Evolutionary conservation across 2,329 filamentous ascomycete species (phyloP).

Genomic region (Fonsecaea pedrosoi): DNA sequence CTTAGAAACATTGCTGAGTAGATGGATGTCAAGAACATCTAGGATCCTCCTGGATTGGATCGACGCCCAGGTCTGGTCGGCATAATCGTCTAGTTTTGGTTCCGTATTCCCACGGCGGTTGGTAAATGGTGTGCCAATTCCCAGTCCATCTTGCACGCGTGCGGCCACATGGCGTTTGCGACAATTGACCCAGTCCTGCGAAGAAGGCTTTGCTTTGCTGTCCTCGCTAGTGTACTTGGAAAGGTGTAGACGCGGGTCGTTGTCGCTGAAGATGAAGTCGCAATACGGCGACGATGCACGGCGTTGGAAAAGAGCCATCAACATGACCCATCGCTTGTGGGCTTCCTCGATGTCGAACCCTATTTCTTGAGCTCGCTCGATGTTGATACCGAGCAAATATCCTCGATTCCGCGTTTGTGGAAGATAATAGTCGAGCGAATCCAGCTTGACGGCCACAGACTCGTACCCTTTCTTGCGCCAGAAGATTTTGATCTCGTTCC

Average conservation of each 20-base stretch:
- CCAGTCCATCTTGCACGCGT: constrained; percentile 59
- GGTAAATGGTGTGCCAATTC: constrained; percentile 64
- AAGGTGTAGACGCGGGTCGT: constrained; percentile 58
- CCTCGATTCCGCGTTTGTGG: constrained; percentile 71
- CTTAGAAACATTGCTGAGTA: constrained; percentile 55
- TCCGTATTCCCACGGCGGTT: constrained; percentile 64
- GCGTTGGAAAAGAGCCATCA: constrained; percentile 59
- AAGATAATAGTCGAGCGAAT: constrained; percentile 75
- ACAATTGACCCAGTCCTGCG: constrained; percentile 62
- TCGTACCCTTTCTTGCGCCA: constrained; percentile 64
- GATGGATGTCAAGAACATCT: constrained; percentile 71
- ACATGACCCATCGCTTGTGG: constrained; percentile 52
- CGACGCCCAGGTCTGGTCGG: constrained; percentile 59
- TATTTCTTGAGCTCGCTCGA: constrained; percentile 37
- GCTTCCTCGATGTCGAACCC: constrained; percentile 38
- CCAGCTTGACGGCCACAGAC: constrained; percentile 58
- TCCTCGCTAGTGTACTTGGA: constrained; percentile 38
- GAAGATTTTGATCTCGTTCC: constrained; percentile 57
- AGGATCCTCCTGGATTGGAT: constrained; percentile 65
- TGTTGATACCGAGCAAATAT: constrained; percentile 66
- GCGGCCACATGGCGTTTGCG: constrained; percentile 65
- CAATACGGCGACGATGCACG: constrained; percentile 68
- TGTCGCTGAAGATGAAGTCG: constrained; percentile 64
- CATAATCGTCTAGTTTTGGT: constrained; percentile 62
- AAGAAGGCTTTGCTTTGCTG: constrained; percentile 48